A percentile compares a stretch with the other conserved stretches of the same genome.
Conservation (phyloP, 2,329 filamentous ascomycete genomes). For the Trichoderma simmonsii region DNA sequence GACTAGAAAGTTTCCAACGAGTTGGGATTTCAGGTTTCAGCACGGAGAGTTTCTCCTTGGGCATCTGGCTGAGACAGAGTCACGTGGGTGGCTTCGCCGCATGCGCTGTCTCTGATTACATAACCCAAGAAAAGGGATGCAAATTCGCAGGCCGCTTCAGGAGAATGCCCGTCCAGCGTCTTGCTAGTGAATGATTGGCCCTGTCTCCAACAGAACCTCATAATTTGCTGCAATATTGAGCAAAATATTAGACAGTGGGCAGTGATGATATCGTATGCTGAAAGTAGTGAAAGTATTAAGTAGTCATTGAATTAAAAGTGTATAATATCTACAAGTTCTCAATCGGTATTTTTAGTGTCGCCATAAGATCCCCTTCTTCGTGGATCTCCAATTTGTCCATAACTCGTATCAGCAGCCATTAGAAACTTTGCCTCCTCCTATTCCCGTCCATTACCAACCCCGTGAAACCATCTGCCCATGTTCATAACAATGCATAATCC, state of each 20-base stretch:
- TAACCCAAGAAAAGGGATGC: neutral
- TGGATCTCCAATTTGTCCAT: constrained; percentile 9
- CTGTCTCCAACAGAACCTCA: neutral
- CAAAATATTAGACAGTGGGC: neutral
- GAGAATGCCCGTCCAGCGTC: neutral
- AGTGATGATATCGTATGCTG: neutral
- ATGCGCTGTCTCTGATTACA: neutral
- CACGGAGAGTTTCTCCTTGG: constrained; percentile 8
- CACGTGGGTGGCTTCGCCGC: neutral
- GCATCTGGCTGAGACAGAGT: neutral
- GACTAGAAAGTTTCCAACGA: neutral
- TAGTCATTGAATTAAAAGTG: constrained; percentile 8
- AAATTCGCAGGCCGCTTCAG: neutral
- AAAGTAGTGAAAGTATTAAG: neutral
- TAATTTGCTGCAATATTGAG: neutral
- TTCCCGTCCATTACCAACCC: neutral
- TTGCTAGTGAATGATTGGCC: neutral
- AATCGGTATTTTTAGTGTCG: neutral
- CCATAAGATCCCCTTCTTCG: neutral
- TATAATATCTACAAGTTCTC: neutral
- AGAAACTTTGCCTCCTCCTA: neutral
- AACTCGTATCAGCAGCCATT: neutral
- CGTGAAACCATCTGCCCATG: neutral
- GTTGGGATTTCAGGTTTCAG: constrained; percentile 8
- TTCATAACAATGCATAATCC: neutral